Base-by-base conservation (phyloP, 768 basidiomycete genomes). In the Butyriboletus loyo region DNA sequence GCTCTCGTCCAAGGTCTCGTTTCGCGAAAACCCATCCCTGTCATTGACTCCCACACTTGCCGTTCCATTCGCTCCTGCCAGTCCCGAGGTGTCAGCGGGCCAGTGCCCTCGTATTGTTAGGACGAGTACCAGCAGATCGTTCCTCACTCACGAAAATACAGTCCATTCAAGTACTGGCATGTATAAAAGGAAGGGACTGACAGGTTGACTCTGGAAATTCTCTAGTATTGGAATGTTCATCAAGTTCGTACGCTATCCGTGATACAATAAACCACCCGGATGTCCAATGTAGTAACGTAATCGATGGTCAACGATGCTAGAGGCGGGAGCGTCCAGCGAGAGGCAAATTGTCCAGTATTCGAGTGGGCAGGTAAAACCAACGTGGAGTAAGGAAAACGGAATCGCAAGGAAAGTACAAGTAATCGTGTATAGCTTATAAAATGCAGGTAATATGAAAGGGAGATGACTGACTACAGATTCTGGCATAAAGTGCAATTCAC, bases 401-500 rank as follows among this genome's bases (percentile, higher is more conserved):
- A 46, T 21, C 28, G 25, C 48, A 57, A 46, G 9, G 41, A 49
- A 51, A 62, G 46, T 71, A 71, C 61, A 69, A 54, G 60, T 59
- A 64, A 40, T 58, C 50, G 63, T 57, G 54, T 53, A 52, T 72
- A 65, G 59, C 51, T 61, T 69, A 65, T 60, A 59, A 61, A 53
- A 50, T 70, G 59, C 56, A 48, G 46, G 37, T 62, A 45, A 63
- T 63, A 58, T 67, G 59, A 37, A 58, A 48, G 30, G 44, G 46
- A 57, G 54, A 68, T 66, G 72, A 69, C 76, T 69, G 67, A 66
- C 78, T 80, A 86, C 70, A 86, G 71, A 73, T 68, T 80, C 69
- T 85, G 75, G 69, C 87, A 89, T 64, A 89, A 68, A 36, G 81
- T 72, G 75, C 87, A 89, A 53, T 79, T 71, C 62, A 87, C 69